Evolutionary conservation across 176 grass and related monocot genomes (phyloP).

Genomic region (Thalia dealbata): DNA sequence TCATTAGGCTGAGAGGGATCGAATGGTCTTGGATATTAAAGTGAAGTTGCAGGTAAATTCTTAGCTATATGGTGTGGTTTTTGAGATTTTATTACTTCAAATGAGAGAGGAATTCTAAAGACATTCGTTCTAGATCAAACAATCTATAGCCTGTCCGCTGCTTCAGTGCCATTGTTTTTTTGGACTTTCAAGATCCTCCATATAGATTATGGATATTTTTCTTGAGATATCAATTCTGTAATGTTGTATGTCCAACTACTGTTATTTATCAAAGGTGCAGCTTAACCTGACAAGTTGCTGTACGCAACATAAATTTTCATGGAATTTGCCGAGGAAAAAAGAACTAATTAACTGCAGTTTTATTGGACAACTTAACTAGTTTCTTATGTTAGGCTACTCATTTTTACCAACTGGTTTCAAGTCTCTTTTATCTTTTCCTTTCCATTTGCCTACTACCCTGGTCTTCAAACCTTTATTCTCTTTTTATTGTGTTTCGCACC

Average conservation of each 20-base stretch:
- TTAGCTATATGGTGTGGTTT: not conserved
- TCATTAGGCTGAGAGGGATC: slow-evolving; percentile 78
- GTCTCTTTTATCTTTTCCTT: not conserved
- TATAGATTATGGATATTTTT: not conserved
- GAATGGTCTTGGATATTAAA: slow-evolving; percentile 99
- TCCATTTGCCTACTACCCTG: not conserved
- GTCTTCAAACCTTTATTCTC: not conserved
- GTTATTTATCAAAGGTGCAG: not conserved
- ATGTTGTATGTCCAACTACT: too few relatives aligned
- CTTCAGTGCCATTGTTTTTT: not conserved
- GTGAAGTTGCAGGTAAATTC: slow-evolving; percentile 91
- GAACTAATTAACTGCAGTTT: not conserved
- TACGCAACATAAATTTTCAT: too few relatives aligned
- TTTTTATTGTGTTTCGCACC: not conserved
- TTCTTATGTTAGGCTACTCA: not conserved
- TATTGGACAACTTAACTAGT: not conserved
- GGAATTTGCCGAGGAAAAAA: not conserved
- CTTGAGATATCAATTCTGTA: not conserved
- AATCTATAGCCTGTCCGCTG: not conserved
- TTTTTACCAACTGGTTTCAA: not conserved
- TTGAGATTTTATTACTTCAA: not conserved
- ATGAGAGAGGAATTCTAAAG: not conserved
- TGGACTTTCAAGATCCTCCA: not conserved
- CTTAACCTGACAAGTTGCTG: not conserved
- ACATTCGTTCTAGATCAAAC: not conserved